These are phyloP conservation scores for Nannochloris sp. DNA, from an alignment of 139 green algal genomes.

Conservation along the genomic window DNA sequence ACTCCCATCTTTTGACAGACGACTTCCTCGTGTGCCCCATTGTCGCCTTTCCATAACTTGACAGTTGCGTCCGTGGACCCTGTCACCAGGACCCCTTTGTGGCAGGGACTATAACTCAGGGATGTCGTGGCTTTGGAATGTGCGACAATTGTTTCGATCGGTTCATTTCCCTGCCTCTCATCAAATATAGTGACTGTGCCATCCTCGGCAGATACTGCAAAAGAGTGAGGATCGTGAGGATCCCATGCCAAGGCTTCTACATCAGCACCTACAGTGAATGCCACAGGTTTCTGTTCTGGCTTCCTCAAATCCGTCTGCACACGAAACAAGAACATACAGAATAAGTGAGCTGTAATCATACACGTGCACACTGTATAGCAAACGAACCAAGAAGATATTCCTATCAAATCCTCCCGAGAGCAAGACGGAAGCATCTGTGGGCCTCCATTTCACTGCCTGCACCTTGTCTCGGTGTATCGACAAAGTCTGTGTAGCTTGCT, in stretches of 20 bases:
- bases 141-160: constrained; percentile 67
- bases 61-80: constrained; percentile 87
- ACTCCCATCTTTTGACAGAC: constrained; percentile 57
- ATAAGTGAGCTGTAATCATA: constrained; percentile 4
- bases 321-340: neutral
- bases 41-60: constrained; percentile 77
- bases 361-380: neutral
- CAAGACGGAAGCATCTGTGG: constrained; percentile 70
- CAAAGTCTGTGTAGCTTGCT: constrained; percentile 66
- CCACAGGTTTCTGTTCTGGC: constrained; percentile 21
- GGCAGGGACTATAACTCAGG: constrained; percentile 55
- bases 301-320: constrained; percentile 41
- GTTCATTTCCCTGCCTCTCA: constrained; percentile 32
- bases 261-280: constrained; percentile 71
- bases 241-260: constrained; percentile 82
- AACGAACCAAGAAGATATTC: constrained; percentile 54
- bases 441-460: constrained; percentile 92
- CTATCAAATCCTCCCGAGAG: constrained; percentile 83
- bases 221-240: constrained; percentile 61
- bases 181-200: constrained; percentile 62
- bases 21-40: constrained; percentile 48
- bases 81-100: constrained; percentile 70
- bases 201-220: constrained; percentile 81
- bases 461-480: constrained; percentile 87
- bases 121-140: constrained; percentile 76